Evolutionary conservation across 2,329 filamentous ascomycete genomes (phyloP), one percentile per base, ranked within the genome.

Genomic region (Coccinonectria pachysandricola): DNA sequence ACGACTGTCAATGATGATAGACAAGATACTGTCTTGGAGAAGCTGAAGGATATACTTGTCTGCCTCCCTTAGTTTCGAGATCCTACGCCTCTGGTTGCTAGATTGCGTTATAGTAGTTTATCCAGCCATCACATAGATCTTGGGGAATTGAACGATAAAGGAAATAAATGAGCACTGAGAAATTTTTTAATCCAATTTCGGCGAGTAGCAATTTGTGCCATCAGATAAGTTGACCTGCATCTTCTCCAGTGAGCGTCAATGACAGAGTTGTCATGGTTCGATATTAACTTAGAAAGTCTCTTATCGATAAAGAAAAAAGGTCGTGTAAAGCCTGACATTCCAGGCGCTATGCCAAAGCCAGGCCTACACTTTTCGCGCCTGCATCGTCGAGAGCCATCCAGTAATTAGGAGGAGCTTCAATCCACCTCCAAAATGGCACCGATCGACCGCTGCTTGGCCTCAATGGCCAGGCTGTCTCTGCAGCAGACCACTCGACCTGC

Each of bases 391-490:
- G 17, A 13, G 24, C 17, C 19, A 32, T 27, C 15, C 30, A 30
- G 24, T 36, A 36, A 23, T 24, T 28, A 27, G 38, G 31, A 40
- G 27, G 42, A 54, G 36, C 52, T 42, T 37, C 40, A 43, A 42
- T 36, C 31, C 38, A 35, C 27, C 27, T 25, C 43, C 32, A 45
- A 25, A 34, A 72, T 73, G 68, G 62, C 64, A 33, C 56, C 65
- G 43, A 59, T 62, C 43, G 62, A 60, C 38, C 61, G 65, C 48
- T 71, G 64, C 45, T 50, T 72, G 48, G 65, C 61, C 58, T 66
- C 66, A 2, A 49, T 72, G 60, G 64, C 65, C 42, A 62, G 62
- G 45, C 50, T 69, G 16, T 62, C 55, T 24, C 49, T 72, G 12
- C 45, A 57, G 11, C 45, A 61, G 18, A 39, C 57, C 15, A 21